Evolutionary conservation across 805 yeast species (phyloP), one percentile per base, ranked within the genome.

Genomic region (Kodamaea lidongshanica): DNA sequence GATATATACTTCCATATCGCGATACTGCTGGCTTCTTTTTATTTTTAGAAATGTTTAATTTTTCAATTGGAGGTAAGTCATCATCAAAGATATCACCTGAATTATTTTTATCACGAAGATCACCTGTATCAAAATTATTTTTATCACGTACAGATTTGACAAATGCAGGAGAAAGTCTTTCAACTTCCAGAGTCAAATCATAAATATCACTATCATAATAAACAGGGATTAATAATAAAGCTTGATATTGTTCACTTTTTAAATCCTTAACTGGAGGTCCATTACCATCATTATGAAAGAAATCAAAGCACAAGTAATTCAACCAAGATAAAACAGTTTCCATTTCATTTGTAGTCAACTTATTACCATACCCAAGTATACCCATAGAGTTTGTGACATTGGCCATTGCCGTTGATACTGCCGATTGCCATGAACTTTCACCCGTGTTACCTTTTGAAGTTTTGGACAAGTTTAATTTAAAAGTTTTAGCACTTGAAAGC

Each of bases 211-310:
- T 59, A 34, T 78, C 83, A 45, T 83, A 82, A 45, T 73, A 74
- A 1, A 70, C 74, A 2, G 86, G 83, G 6, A 83, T 62, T 16
- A 79, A 52, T 37, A 79, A 54, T 14, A 84, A 52, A 23, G 74
- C 69, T 50, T 81, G 84, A 48, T 80, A 85, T 19, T 71, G 68
- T 17, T 67, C 71, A 34, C 73, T 72, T 38, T 77, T 77, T 44
- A 85, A 56, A 6, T 70, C 72, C 37, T 70, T 74, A 17, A 83
- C 42, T 1, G 85, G 70, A 0, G 92, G 92, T 0, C 95, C 95
- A 19, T 78, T 79, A 0, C 94, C 94, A 25, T 72, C 77, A 45
- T 82, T 77, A 50, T 85, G 75, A 57, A 86, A 85, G 48, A 84
- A 85, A 35, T 77, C 88, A 27, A 70, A 51, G 31, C 85, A 70